phyloP scores from a whole-genome alignment of 73 alveolate species.

The Symbiodinium natans region DNA sequence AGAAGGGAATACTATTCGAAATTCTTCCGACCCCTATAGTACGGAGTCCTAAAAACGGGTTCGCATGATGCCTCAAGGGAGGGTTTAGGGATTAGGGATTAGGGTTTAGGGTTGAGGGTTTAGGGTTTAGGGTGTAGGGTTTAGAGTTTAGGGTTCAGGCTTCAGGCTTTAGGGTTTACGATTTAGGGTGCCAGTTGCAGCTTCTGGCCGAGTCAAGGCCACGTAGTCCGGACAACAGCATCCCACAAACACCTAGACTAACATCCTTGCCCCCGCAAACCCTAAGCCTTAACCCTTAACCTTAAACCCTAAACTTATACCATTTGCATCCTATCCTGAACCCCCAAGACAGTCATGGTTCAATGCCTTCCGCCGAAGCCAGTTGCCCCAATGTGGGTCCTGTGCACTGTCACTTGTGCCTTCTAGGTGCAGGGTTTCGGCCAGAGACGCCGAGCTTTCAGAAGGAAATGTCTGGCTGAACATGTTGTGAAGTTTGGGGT shows the following conservation, averaged over 20 bases:
- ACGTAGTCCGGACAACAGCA: no score
- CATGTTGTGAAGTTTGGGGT: no score
- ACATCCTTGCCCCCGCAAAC: background rate
- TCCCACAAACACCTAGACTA: no score
- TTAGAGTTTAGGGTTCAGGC: background rate
- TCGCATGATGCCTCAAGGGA: no score
- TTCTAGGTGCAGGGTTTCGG: background rate
- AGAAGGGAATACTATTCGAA: no score
- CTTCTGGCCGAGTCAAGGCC: no score
- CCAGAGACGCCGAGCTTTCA: background rate
- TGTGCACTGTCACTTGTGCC: background rate
- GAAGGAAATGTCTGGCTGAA: background rate
- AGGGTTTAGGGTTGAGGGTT: background rate
- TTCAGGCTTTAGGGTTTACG: background rate
- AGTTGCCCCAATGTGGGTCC: conserved; percentile 90
- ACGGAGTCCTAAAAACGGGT: no score
- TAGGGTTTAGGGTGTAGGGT: background rate
- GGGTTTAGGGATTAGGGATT: no score
- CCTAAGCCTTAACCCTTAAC: background rate
- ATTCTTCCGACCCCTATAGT: no score
- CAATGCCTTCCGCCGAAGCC: conserved; percentile 35
- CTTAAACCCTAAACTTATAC: no score
- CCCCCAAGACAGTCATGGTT: background rate
- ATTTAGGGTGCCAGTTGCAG: background rate
- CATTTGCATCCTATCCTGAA: no score